Conservation (phyloP, 2,329 filamentous ascomycete genomes). For the Neonectria ditissima region DNA sequence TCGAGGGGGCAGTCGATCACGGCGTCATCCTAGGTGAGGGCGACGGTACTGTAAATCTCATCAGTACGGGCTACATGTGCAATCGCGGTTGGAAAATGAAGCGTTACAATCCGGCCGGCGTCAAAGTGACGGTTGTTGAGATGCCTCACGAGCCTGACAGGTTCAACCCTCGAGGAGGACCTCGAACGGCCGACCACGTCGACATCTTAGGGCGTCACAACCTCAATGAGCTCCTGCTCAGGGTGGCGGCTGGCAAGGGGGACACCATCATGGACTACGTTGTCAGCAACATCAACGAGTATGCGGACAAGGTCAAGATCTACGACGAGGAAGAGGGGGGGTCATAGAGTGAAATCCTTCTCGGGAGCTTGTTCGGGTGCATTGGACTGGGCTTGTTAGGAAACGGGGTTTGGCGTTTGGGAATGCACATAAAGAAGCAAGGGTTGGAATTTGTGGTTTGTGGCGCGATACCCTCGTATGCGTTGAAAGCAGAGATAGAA, state of each 20-base stretch:
- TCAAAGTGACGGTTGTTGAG: conserved; percentile 86
- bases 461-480: conserved; percentile 37
- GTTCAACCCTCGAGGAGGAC: conserved; percentile 83
- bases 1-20: conserved; percentile 75
- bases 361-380: conserved; percentile 17
- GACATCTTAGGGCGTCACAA: conserved; percentile 92
- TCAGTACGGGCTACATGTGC: conserved; percentile 97
- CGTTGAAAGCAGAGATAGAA: conserved; percentile 29
- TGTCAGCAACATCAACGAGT: conserved; percentile 83
- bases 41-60: conserved; percentile 93
- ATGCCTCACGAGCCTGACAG: conserved; percentile 97
- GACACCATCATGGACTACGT: conserved; percentile 82
- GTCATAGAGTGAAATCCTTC: conserved; percentile 33
- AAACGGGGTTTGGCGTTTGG: conserved; percentile 41
- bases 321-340: conserved; percentile 69
- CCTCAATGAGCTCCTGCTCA: conserved; percentile 89
- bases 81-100: conserved; percentile 93
- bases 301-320: conserved; percentile 85
- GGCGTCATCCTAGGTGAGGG: conserved; percentile 97
- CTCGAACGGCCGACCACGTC: conserved; percentile 87
- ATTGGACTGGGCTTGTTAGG: conserved; percentile 22
- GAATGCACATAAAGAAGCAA: conserved; percentile 28
- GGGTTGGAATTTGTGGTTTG: conserved; percentile 32
- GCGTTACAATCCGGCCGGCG: conserved; percentile 89
- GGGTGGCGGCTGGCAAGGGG: conserved; percentile 87